phyloP scores from a whole-genome alignment of 345 rosid species.

The Pugionium cornutum region DNA sequence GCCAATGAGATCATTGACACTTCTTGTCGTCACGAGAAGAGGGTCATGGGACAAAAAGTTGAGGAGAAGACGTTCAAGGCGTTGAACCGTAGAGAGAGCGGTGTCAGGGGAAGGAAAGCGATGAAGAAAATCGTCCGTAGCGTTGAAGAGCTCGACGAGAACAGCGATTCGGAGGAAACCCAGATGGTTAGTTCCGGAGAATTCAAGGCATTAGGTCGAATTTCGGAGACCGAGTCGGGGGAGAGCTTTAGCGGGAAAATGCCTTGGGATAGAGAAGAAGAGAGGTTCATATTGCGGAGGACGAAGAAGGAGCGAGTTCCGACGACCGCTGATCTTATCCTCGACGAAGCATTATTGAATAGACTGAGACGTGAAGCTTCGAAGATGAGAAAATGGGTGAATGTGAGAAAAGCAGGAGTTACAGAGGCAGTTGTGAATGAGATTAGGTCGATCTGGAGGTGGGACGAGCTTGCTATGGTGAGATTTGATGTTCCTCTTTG shows the following conservation, averaged over 20 bases:
- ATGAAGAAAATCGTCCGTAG: conserved; percentile 59
- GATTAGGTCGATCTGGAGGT: conserved; percentile 57
- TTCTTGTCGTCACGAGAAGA: conserved; percentile 32
- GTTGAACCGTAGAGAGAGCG: conserved; percentile 65
- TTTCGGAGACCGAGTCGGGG: conserved; percentile 11
- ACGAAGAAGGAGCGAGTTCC: conserved; percentile 56
- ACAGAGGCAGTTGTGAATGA: conserved; percentile 62
- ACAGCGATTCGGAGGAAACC: conserved; percentile 31
- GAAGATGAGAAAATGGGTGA: conserved; percentile 74
- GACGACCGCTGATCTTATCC: conserved; percentile 54
- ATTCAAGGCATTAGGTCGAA: conserved; percentile 40
- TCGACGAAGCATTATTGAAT: conserved; percentile 54
- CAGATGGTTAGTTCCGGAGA: conserved; percentile 29
- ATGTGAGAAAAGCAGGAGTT: conserved; percentile 86
- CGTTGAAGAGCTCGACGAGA: conserved; percentile 51
- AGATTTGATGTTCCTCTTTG: conserved; percentile 73
- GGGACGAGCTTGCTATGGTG: conserved; percentile 66
- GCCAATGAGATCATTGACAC: conserved; percentile 49
- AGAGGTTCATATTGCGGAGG: conserved; percentile 53
- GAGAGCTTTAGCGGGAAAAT: conserved; percentile 46
- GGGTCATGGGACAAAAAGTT: conserved; percentile 6
- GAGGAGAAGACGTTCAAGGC: conserved; percentile 56
- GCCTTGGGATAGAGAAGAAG: conserved; percentile 71
- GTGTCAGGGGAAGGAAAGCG: conserved; percentile 68
- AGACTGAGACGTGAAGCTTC: conserved; percentile 63